These are phyloP conservation scores for Teratosphaeria nubilosa DNA, from an alignment of 2,329 filamentous ascomycete species.

Conservation along the genomic window DNA sequence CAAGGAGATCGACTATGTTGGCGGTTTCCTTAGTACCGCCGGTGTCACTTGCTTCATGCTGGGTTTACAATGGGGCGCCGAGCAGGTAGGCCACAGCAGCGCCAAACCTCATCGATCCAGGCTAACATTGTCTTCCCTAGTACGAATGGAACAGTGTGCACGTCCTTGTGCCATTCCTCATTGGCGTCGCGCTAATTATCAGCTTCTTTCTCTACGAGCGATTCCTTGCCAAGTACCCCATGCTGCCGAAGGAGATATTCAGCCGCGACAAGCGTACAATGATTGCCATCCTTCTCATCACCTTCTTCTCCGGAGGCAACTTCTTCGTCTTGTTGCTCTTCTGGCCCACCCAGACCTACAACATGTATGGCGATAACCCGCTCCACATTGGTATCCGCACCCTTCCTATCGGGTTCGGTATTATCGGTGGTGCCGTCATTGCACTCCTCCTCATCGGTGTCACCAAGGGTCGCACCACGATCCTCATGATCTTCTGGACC, in stretches of 20 bases:
- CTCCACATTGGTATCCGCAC: conserved; percentile 54
- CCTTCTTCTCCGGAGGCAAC: conserved; percentile 30
- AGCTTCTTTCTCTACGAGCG: conserved; percentile 26
- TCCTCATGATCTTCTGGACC: conserved; percentile 50
- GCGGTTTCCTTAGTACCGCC: conserved; percentile 41
- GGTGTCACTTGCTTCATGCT: conserved; percentile 44
- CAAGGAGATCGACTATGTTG: conserved; percentile 41
- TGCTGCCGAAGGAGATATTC: conserved; percentile 24
- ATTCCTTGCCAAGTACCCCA: conserved; percentile 22
- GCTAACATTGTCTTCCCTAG: conserved; percentile 6
- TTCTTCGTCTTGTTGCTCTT: conserved; percentile 41
- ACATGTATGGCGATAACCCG: conserved; percentile 54
- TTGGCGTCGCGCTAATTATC: conserved; percentile 22
- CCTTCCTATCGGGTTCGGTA: conserved; percentile 54
- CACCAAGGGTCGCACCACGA: conserved; percentile 49
- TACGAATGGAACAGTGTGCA: conserved; percentile 24
- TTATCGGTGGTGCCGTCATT: conserved; percentile 51
- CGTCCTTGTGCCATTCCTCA: conserved; percentile 25
- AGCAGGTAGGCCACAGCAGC: conserved; percentile 5
- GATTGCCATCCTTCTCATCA: conserved; percentile 28
- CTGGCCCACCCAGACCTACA: conserved; percentile 56
- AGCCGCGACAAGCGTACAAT: conserved; percentile 26
- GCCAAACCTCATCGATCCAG: not conserved
- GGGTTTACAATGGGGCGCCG: conserved; percentile 27
- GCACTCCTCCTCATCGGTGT: conserved; percentile 48